Evolutionary conservation across 495 filamentous ascomycete species (phyloP).

Genomic region (Aspergillus baeticus): DNA sequence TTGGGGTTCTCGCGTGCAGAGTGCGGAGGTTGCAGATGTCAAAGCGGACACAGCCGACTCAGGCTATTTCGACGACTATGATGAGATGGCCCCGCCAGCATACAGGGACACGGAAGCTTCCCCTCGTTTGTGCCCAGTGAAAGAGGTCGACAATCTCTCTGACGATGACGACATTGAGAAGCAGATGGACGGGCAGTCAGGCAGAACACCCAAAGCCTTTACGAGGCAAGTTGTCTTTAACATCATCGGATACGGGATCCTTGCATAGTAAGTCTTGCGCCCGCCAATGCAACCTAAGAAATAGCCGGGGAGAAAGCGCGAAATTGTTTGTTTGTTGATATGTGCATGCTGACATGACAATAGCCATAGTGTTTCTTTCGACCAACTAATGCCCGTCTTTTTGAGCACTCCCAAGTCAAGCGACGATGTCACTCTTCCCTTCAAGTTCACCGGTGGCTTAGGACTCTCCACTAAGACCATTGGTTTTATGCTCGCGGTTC

Average conservation of each 20-base stretch:
- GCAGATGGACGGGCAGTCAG: slow-evolving; percentile 27
- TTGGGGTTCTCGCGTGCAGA: slow-evolving; percentile 41
- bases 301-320: background rate
- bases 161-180: slow-evolving; percentile 47
- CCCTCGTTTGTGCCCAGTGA: slow-evolving; percentile 52
- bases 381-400: slow-evolving; percentile 89
- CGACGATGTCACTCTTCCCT: slow-evolving; percentile 61
- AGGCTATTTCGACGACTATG: slow-evolving; percentile 50
- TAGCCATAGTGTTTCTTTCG: slow-evolving; percentile 89
- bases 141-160: slow-evolving; percentile 24
- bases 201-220: slow-evolving; percentile 57
- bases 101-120: slow-evolving; percentile 67
- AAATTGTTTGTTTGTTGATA: slow-evolving; percentile 4
- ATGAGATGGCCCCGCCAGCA: slow-evolving; percentile 58
- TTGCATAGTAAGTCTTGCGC: slow-evolving; percentile 79
- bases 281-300: background rate
- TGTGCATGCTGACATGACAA: slow-evolving; percentile 35
- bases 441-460: slow-evolving; percentile 88
- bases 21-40: slow-evolving; percentile 33
- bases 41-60: slow-evolving; percentile 40
- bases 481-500: slow-evolving; percentile 81
- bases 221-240: slow-evolving; percentile 78
- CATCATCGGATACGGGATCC: slow-evolving; percentile 85
- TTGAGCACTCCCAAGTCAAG: slow-evolving; percentile 70
- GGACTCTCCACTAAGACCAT: slow-evolving; percentile 77